Evolutionary conservation across 352 stramenopile species (phyloP), one percentile per base, ranked within the genome.

Genomic region (Bremia lactucae): DNA sequence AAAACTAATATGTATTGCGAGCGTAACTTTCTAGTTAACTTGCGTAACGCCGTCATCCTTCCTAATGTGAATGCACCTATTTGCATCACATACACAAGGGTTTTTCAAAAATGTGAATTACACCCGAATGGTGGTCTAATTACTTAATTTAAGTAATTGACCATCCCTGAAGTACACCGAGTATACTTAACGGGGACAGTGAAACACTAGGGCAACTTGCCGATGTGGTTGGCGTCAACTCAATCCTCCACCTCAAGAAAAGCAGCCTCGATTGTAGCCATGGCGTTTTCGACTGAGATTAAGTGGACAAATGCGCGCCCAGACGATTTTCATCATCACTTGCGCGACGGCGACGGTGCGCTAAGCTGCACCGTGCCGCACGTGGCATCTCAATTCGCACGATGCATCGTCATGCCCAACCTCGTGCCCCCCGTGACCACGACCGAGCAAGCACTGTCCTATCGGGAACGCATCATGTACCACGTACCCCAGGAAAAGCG

Each of bases 281-380:
- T 65, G 60, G 6, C 52, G 26, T 58, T 33, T 20, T 31, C 40
- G 2, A 20, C 29, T 37, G 36, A 74, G 29, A 48, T 79, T 36
- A 68, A 63, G 29, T 79, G 67, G 67, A 38, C 42, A 4, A 29
- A 25, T 25, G 55, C 67, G 10, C 75, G 75, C 20, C 68, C 95
- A 3, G 94, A 98, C 62, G 95, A 98, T 67, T 95, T 98, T 58
- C 96, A 99, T 77, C 92, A 98, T 63, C 96, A 99, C 65, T 80
- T 98, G 46, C 85, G 96, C 13, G 91, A 98, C 50, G 87, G 68
- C 53, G 94, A 78, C 21, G 57, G 72, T 40, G 85, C 58, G n/a
- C 66, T 95, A 42, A 60, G 52, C 69, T 65, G 88, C 43, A 92
- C 79, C 13, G 82, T 95, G 46, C 55, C 59, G 29, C 76, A 93